A percentile compares a stretch with the other conserved stretches of the same genome.
These are phyloP conservation scores for Infundibulicybe gibba DNA, from an alignment of 768 basidiomycete genomes.

Conservation along the genomic window DNA sequence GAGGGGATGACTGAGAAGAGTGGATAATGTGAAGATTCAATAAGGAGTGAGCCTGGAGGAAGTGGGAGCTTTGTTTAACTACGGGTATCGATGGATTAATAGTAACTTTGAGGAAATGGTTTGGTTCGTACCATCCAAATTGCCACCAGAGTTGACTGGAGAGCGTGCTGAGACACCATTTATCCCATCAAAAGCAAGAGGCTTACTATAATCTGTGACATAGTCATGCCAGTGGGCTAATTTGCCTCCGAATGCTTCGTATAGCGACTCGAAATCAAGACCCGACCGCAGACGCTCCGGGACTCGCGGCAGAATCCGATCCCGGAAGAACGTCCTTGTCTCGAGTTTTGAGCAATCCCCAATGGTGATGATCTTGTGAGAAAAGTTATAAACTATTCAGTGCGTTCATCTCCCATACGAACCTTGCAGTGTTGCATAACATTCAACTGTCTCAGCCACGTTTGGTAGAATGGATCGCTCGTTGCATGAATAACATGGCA, in stretches of 20 bases:
- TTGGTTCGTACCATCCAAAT: constrained; percentile 53
- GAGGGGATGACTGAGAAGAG: constrained; percentile 56
- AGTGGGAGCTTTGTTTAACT: constrained; percentile 82
- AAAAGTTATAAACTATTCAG: background rate
- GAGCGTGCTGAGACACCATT: constrained; percentile 2
- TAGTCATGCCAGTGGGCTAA: constrained; percentile 83
- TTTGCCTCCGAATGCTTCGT: constrained; percentile 81
- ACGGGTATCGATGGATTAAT: background rate
- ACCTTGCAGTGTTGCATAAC: constrained; percentile 85
- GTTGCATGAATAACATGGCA: constrained; percentile 82
- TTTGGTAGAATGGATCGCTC: constrained; percentile 83
- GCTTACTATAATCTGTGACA: constrained; percentile 56
- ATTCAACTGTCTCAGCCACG: constrained; percentile 76
- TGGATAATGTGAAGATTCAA: constrained; percentile 88
- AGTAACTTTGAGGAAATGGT: no score
- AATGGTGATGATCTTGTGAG: constrained; percentile 63
- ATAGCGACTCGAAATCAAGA: constrained; percentile 70
- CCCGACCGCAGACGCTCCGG: constrained; percentile 52
- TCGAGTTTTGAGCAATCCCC: constrained; percentile 78
- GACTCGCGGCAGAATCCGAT: constrained; percentile 64
- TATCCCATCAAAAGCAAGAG: background rate
- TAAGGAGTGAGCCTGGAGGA: constrained; percentile 80
- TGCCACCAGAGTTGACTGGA: constrained; percentile 72
- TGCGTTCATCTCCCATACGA: constrained; percentile 3
- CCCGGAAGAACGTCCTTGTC: constrained; percentile 61